These are phyloP conservation scores for Ceriops tagal DNA, from an alignment of 345 rosid genomes.

Conservation along the genomic window DNA sequence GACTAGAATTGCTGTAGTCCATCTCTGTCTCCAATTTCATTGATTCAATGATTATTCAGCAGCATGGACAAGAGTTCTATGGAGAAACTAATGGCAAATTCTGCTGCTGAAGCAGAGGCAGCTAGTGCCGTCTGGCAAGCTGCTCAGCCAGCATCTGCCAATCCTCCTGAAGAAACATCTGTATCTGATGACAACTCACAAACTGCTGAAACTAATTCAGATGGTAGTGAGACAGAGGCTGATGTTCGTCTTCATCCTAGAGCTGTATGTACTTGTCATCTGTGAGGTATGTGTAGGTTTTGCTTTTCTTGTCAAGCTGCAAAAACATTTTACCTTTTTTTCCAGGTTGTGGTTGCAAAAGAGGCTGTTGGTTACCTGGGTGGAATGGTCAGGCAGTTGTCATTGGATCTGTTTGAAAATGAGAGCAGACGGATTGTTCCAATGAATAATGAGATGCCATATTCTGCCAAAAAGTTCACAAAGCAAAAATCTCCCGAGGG, in stretches of 20 bases:
- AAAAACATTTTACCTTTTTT: conserved; percentile 15
- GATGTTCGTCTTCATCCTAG: conserved; percentile 97
- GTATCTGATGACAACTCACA: conserved; percentile 72
- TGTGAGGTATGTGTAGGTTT: conserved; percentile 7
- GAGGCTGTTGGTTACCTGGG: conserved; percentile 91
- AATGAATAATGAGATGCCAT: conserved; percentile 57
- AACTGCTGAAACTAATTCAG: conserved; percentile 59
- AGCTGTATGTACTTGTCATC: conserved; percentile 67
- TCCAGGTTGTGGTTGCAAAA: conserved; percentile 95
- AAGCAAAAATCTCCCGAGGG: conserved; percentile 95
- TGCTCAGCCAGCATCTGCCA: conserved; percentile 64
- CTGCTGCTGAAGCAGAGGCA: conserved; percentile 98
- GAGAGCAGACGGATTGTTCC: conserved; percentile 98
- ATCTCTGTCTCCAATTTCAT: conserved; percentile 1
- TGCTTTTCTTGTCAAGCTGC: conserved; percentile 10
- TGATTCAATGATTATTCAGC: conserved; percentile 21
- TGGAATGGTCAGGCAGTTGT: conserved; percentile 95
- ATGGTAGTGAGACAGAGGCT: conserved; percentile 67
- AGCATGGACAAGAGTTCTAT: conserved; percentile 79
- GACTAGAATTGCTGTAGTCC: conserved; percentile 5
- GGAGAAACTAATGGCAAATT: conserved; percentile 93
- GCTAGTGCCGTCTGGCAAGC: conserved; percentile 98
- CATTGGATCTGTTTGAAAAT: conserved; percentile 97
- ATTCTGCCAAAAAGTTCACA: conserved; percentile 70
- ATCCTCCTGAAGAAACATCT: conserved; percentile 64